Evolutionary conservation across 2,329 filamentous ascomycete genomes (phyloP).

Genomic region (Pseudopyricularia javanii): DNA sequence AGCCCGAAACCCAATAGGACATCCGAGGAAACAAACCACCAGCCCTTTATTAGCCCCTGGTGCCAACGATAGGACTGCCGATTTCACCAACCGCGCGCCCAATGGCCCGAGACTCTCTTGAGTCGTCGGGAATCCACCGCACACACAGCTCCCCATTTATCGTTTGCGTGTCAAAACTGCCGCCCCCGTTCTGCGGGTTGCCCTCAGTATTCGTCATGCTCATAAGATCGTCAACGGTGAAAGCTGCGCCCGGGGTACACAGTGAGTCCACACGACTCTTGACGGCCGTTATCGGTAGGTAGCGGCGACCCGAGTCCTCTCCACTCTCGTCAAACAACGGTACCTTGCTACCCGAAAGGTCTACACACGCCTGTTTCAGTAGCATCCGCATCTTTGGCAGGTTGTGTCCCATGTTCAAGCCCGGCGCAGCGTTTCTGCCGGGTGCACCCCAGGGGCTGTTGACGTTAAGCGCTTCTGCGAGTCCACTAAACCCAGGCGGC

Average conservation of each 20-base stretch:
- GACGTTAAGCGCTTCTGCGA: background rate
- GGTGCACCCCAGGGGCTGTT: slow-evolving; percentile 5
- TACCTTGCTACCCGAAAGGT: slow-evolving; percentile 21
- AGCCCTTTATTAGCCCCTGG: background rate
- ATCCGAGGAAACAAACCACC: background rate
- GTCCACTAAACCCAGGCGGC: slow-evolving; percentile 2
- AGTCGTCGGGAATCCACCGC: slow-evolving; percentile 39
- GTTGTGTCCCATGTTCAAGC: background rate
- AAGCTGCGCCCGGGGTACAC: background rate
- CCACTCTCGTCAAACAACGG: slow-evolving; percentile 14
- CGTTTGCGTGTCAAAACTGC: slow-evolving; percentile 62
- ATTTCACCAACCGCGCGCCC: slow-evolving; percentile 44
- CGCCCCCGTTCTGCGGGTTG: slow-evolving; percentile 74
- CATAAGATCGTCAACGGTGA: slow-evolving; percentile 57
- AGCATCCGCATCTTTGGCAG: slow-evolving; percentile 45
- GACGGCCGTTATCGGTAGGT: slow-evolving; percentile 55
- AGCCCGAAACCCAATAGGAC: too few relatives aligned
- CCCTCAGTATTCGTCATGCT: slow-evolving; percentile 87
- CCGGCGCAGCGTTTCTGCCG: slow-evolving; percentile 7
- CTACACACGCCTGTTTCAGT: slow-evolving; percentile 68
- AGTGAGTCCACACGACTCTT: slow-evolving; percentile 52
- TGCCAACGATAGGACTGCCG: slow-evolving; percentile 48
- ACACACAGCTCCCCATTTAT: slow-evolving; percentile 30
- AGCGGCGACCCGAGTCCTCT: slow-evolving; percentile 28
- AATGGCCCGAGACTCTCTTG: slow-evolving; percentile 22